phyloP scores from a whole-genome alignment of 208 protist genomes.

The Porcisia hertigi region DNA sequence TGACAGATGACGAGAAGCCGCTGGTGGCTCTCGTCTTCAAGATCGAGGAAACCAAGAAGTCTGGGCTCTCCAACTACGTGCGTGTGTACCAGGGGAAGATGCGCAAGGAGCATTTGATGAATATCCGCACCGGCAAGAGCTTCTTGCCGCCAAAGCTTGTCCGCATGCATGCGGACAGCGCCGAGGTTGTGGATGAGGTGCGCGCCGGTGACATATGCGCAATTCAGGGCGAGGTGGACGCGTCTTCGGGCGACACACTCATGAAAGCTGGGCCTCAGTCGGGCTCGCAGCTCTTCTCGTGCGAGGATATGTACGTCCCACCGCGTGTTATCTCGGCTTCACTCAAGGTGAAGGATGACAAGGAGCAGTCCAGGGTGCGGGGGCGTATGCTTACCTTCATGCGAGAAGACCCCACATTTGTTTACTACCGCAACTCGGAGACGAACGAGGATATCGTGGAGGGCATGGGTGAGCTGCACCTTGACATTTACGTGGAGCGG shows the following conservation, averaged over 20 bases:
- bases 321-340: constrained; percentile 97
- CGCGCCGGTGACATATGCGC: constrained; percentile 98
- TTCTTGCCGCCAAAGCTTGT: constrained; percentile 96
- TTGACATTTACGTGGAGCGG: constrained; percentile 97
- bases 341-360: constrained; percentile 90
- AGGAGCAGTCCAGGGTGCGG: constrained; percentile 71
- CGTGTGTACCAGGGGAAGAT: constrained; percentile 98
- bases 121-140: constrained; percentile 85
- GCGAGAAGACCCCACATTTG: constrained; percentile 97
- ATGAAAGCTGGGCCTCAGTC: constrained; percentile 77
- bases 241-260: constrained; percentile 97
- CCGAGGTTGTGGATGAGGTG: constrained; percentile 94
- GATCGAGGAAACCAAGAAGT: constrained; percentile 96
- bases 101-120: constrained; percentile 89
- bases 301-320: constrained; percentile 97
- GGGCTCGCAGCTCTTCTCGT: constrained; percentile 68
- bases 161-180: constrained; percentile 97
- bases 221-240: constrained; percentile 98
- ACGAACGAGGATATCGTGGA: constrained; percentile 95
- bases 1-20: constrained; percentile 90
- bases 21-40: constrained; percentile 98
- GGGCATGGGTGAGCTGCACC: constrained; percentile 97
- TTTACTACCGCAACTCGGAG: constrained; percentile 93
- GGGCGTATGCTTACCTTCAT: constrained; percentile 93
- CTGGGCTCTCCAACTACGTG: constrained; percentile 98